A percentile compares a stretch with the other conserved stretches of the same genome.
phyloP scores from a whole-genome alignment of 495 filamentous ascomycete genomes.

The Glutinoglossum americanum region DNA sequence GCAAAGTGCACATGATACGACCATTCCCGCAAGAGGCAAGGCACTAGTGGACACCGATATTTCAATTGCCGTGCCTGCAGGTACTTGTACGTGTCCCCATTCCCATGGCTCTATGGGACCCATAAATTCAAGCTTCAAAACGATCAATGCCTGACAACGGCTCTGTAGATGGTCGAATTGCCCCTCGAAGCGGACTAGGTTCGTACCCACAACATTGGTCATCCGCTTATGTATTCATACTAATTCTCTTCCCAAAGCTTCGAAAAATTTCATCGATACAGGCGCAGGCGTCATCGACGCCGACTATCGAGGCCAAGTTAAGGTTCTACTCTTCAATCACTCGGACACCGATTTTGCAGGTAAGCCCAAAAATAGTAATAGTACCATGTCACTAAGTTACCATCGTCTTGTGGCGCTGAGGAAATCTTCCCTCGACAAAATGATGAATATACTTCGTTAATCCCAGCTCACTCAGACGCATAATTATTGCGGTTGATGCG shows the following conservation, averaged over 20 bases:
- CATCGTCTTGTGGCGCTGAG: too few species aligned
- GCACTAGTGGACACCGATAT: conserved; percentile 78
- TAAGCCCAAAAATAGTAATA: too few species aligned
- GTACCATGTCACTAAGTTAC: too few species aligned
- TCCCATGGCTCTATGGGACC: not conserved
- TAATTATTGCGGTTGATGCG: conserved; percentile 59
- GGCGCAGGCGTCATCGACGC: conserved; percentile 94
- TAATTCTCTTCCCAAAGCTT: conserved; percentile 20
- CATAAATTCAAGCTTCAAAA: too few species aligned
- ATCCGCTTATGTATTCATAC: not conserved
- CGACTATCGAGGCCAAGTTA: conserved; percentile 86
- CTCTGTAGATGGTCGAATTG: conserved; percentile 60
- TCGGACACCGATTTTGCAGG: conserved; percentile 52
- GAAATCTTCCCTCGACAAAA: too few species aligned
- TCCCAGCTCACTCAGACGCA: conserved; percentile 99
- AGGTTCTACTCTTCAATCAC: conserved; percentile 88
- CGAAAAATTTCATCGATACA: conserved; percentile 85
- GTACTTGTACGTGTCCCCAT: conserved; percentile 44
- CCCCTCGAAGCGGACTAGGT: conserved; percentile 65
- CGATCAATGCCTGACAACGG: not conserved
- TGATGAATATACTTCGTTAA: conserved; percentile 80
- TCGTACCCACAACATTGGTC: not conserved
- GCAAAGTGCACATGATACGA: conserved; percentile 41
- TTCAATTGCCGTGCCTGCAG: conserved; percentile 65
- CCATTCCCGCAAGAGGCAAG: conserved; percentile 63